phyloP scores from a whole-genome alignment of 805 yeast genomes.

The Sugiyamaella smithiae region DNA sequence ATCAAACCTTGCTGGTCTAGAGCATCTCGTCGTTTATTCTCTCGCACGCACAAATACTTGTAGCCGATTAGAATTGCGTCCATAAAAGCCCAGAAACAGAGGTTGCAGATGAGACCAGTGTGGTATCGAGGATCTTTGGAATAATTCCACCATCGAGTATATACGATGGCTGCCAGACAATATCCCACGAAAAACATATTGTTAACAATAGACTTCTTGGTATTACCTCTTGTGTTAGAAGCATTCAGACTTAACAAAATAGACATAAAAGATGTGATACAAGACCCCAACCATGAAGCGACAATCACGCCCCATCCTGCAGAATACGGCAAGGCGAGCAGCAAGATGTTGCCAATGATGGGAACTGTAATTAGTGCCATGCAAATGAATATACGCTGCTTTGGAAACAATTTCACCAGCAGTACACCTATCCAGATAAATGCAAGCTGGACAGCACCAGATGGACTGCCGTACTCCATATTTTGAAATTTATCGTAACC shows the following conservation, averaged over 20 bases:
- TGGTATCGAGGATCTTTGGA: slow-evolving; percentile 11
- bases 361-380: slow-evolving; percentile 4
- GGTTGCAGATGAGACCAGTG: slow-evolving; percentile 9
- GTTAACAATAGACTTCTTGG: slow-evolving; percentile 62
- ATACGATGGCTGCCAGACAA: slow-evolving; percentile 51
- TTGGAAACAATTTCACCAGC: slow-evolving; percentile 13
- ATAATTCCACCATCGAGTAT: slow-evolving; percentile 4
- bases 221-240: slow-evolving; percentile 64
- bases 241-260: slow-evolving; percentile 13
- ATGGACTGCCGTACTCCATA: slow-evolving; percentile 33
- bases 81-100: not conserved
- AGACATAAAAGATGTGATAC: slow-evolving; percentile 10
- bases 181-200: slow-evolving; percentile 62
- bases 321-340: slow-evolving; percentile 33
- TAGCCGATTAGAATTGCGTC: not conserved
- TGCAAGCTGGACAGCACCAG: slow-evolving; percentile 36
- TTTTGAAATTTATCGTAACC: slow-evolving; percentile 23
- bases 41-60: slow-evolving; percentile 2
- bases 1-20: not conserved
- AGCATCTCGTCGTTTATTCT: not conserved
- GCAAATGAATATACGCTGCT: slow-evolving; percentile 6
- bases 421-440: slow-evolving; percentile 20
- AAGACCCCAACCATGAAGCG: slow-evolving; percentile 9
- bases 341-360: not conserved
- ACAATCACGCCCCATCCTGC: slow-evolving; percentile 16